Conservation (phyloP, 2,329 filamentous ascomycete species). For the Talaromyces pinophilus region DNA sequence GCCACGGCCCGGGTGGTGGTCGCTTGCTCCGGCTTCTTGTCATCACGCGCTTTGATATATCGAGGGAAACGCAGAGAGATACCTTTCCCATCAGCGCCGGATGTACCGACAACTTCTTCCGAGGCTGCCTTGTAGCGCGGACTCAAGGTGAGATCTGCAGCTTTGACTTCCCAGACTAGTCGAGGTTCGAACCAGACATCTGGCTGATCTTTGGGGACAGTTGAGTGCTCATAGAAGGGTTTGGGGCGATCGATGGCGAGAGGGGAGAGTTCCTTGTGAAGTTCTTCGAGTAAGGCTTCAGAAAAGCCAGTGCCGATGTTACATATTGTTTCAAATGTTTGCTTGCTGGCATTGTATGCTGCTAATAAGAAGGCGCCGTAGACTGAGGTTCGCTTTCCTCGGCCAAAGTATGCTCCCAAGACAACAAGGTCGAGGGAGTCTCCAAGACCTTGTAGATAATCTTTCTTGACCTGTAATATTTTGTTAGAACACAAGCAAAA, state of each 20-base stretch:
- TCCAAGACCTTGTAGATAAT: conserved; percentile 90
- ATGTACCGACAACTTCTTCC: conserved; percentile 72
- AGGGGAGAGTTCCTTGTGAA: conserved; percentile 72
- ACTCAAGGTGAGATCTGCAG: conserved; percentile 88
- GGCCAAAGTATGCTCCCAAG: conserved; percentile 88
- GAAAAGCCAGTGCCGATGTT: conserved; percentile 98
- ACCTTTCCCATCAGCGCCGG: conserved; percentile 62
- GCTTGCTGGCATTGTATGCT: conserved; percentile 78
- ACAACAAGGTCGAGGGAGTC: conserved; percentile 97
- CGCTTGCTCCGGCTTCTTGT: conserved; percentile 93
- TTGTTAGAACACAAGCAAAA: not conserved
- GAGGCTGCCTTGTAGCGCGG: conserved; percentile 91
- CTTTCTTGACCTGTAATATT: conserved; percentile 80
- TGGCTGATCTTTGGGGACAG: conserved; percentile 85
- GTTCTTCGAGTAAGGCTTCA: conserved; percentile 85
- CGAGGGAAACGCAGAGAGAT: conserved; percentile 88
- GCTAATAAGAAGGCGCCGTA: conserved; percentile 95
- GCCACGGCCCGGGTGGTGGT: conserved; percentile 82
- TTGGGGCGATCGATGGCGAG: conserved; percentile 87
- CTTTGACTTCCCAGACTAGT: conserved; percentile 97
- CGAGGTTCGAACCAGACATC: conserved; percentile 98
- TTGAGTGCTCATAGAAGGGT: conserved; percentile 87
- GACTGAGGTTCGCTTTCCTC: conserved; percentile 90
- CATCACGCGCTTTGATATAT: conserved; percentile 87
- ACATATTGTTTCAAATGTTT: conserved; percentile 92